Conservation (phyloP, 148 eudicot species). For the Persicaria tinctoria region DNA sequence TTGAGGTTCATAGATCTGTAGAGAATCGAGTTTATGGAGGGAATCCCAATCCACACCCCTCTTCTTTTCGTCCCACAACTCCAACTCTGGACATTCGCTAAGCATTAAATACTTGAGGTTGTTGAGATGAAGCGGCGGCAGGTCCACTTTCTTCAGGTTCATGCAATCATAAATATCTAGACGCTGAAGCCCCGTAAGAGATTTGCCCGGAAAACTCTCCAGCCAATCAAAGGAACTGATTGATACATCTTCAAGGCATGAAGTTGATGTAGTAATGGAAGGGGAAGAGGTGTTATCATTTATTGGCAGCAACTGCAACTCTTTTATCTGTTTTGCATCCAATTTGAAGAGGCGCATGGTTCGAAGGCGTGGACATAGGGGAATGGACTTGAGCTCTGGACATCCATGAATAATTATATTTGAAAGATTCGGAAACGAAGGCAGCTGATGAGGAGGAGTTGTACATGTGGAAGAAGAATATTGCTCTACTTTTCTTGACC, state of each 20-base stretch:
- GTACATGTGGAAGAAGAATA: too few relatives aligned
- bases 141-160: neutral
- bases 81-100: neutral
- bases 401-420: neutral
- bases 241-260: neutral
- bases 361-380: neutral
- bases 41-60: slow-evolving; percentile 1
- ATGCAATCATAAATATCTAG: neutral
- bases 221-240: neutral
- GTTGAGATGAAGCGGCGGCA: neutral
- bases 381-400: neutral
- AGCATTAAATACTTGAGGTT: neutral
- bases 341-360: neutral
- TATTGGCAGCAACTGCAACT: too few relatives aligned
- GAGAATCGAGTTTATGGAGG: neutral
- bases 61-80: neutral
- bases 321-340: neutral
- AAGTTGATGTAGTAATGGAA: neutral
- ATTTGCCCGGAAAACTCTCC: too few relatives aligned
- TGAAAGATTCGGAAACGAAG: neutral
- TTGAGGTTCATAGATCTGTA: neutral
- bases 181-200: neutral
- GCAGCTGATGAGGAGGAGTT: neutral
- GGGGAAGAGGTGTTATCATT: too few relatives aligned
- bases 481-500: neutral